Evolutionary conservation across 108 stramenopile species (phyloP).

Genomic region (Aurantiochytrium sp.): DNA sequence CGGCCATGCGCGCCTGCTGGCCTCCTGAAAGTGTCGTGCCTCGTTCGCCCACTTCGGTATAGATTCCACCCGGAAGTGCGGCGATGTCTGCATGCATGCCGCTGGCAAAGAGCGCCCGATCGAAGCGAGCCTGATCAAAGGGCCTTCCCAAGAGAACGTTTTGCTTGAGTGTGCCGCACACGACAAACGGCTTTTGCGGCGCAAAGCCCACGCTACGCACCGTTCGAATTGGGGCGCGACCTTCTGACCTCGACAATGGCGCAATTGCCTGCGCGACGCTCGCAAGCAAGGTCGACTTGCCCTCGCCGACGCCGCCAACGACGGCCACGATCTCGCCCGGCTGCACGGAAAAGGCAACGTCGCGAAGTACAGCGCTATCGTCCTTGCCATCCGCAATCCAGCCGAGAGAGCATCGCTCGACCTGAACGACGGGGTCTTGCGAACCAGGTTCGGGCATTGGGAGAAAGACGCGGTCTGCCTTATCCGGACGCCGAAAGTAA

Average conservation of each 20-base stretch:
- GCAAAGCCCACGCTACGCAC: too few relatives aligned
- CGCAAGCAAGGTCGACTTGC: neutral
- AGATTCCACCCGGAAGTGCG: neutral
- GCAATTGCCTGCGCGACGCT: neutral
- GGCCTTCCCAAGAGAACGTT: constrained; percentile 18
- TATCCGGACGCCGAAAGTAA: neutral
- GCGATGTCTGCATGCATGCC: constrained; percentile 24
- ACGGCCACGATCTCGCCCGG: neutral
- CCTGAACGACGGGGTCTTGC: neutral
- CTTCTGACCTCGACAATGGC: neutral
- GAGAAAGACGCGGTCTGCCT: neutral
- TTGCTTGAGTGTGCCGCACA: neutral
- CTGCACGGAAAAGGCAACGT: neutral
- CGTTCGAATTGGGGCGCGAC: too few relatives aligned
- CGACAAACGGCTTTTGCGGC: too few relatives aligned
- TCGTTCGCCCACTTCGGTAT: constrained; percentile 35
- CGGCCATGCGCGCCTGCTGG: constrained; percentile 22
- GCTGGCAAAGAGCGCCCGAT: neutral
- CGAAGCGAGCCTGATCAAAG: neutral
- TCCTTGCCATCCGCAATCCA: neutral
- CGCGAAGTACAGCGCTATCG: neutral
- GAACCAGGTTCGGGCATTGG: neutral
- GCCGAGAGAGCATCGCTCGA: neutral
- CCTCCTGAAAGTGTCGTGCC: constrained; percentile 33
- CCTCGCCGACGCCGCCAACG: neutral